Conservation (phyloP, 768 basidiomycete genomes). For the Hygrophoropsis aurantiaca region DNA sequence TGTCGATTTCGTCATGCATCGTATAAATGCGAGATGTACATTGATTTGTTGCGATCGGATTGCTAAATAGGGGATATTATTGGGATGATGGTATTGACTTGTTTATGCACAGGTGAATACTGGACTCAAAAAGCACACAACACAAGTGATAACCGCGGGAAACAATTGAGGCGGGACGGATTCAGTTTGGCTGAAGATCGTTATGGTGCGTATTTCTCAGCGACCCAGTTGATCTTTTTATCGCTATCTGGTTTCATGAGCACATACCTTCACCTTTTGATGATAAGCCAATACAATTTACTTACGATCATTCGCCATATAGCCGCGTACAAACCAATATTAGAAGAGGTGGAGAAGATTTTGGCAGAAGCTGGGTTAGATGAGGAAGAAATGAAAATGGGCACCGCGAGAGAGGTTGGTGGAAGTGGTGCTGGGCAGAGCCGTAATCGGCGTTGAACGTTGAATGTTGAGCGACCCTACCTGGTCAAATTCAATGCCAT, state of each 20-base stretch:
- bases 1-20: not conserved
- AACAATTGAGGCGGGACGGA: slow-evolving; percentile 73
- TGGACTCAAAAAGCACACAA: slow-evolving; percentile 75
- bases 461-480: too few relatives aligned
- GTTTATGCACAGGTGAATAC: slow-evolving; percentile 65
- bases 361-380: slow-evolving; percentile 82
- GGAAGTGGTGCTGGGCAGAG: slow-evolving; percentile 46
- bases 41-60: too few relatives aligned
- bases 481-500: too few relatives aligned
- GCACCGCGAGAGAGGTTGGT: slow-evolving; percentile 43
- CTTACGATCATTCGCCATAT: not conserved
- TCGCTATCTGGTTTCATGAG: too few relatives aligned
- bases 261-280: too few relatives aligned
- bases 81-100: too few relatives aligned
- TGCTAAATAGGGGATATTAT: too few relatives aligned
- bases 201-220: slow-evolving; percentile 51
- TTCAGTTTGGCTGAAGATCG: slow-evolving; percentile 73
- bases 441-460: slow-evolving; percentile 44
- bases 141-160: slow-evolving; percentile 66
- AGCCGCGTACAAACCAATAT: slow-evolving; percentile 81
- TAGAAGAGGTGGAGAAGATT: slow-evolving; percentile 82
- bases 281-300: not conserved
- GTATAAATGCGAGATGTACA: not conserved
- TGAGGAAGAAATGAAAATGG: slow-evolving; percentile 72
- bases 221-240: too few relatives aligned